Evolutionary conservation across 106 monocot genomes (phyloP).

Genomic region (Acorus calamus): DNA sequence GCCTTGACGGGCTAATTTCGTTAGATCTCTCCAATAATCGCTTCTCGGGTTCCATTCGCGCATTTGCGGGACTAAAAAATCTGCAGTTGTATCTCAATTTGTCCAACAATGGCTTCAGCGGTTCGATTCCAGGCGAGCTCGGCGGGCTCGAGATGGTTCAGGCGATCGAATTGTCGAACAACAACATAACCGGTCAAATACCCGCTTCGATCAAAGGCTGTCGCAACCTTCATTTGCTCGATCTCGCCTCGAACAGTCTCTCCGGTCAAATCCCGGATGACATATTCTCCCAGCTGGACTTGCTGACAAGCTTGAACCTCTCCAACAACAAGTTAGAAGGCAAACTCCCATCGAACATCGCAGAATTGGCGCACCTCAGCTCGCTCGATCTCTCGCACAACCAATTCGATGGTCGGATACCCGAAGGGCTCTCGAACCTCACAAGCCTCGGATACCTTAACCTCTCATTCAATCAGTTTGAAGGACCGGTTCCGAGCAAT

Average conservation of each 20-base stretch:
- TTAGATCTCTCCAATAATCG: constrained; percentile 72
- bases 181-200: constrained; percentile 53
- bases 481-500: constrained; percentile 46
- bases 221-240: constrained; percentile 46
- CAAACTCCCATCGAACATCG: constrained; percentile 36
- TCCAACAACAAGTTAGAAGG: constrained; percentile 56
- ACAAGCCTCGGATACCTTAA: constrained; percentile 48
- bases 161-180: constrained; percentile 71
- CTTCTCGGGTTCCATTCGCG: constrained; percentile 51
- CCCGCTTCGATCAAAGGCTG: constrained; percentile 48
- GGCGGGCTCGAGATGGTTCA: constrained; percentile 56
- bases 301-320: constrained; percentile 47
- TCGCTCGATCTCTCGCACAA: constrained; percentile 53
- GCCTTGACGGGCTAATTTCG: constrained; percentile 29
- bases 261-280: constrained; percentile 32
- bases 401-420: constrained; percentile 40
- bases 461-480: constrained; percentile 61
- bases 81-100: constrained; percentile 59
- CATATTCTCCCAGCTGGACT: constrained; percentile 35
- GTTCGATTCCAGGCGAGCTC: constrained; percentile 50
- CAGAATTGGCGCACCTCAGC: constrained; percentile 20
- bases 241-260: constrained; percentile 57
- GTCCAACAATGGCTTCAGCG: constrained; percentile 50
- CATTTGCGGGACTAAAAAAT: constrained; percentile 28
- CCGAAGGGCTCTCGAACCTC: constrained; percentile 33